Evolutionary conservation across 176 grass and related monocot genomes (phyloP).

Genomic region (Juncus effusus): DNA sequence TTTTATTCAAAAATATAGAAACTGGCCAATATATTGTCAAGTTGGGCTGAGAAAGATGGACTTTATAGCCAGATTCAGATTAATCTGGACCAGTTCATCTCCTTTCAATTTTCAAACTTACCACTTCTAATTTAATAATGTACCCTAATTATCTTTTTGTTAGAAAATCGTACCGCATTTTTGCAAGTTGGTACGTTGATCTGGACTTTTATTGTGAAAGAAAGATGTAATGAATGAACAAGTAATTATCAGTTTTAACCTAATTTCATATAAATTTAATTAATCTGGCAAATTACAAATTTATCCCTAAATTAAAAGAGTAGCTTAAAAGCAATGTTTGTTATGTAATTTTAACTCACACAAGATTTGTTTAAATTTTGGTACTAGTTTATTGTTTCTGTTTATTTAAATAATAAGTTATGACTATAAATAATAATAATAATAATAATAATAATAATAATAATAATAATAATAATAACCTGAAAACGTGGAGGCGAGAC

Average conservation of each 20-base stretch:
- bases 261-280: no score
- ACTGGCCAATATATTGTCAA: neutral
- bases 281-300: no score
- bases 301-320: neutral
- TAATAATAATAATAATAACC: conserved; percentile 39
- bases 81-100: neutral
- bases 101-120: neutral
- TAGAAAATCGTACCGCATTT: no score
- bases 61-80: neutral
- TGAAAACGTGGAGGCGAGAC: conserved; percentile 87
- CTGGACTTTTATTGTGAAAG: no score
- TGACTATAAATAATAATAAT: neutral
- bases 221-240: no score
- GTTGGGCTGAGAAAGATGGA: neutral
- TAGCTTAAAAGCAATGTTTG: neutral
- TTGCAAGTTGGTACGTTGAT: no score
- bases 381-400: neutral
- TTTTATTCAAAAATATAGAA: conserved; percentile 8
- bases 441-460: neutral
- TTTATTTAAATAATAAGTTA: conserved; percentile 4
- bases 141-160: no score
- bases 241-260: no score
- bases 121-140: neutral
- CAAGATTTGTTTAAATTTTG: neutral
- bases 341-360: neutral